Percentiles rank a stretch among this genome's conserved stretches.
These are phyloP conservation scores for Thalia dealbata DNA, from an alignment of 176 grass and related monocot genomes.

Conservation along the genomic window DNA sequence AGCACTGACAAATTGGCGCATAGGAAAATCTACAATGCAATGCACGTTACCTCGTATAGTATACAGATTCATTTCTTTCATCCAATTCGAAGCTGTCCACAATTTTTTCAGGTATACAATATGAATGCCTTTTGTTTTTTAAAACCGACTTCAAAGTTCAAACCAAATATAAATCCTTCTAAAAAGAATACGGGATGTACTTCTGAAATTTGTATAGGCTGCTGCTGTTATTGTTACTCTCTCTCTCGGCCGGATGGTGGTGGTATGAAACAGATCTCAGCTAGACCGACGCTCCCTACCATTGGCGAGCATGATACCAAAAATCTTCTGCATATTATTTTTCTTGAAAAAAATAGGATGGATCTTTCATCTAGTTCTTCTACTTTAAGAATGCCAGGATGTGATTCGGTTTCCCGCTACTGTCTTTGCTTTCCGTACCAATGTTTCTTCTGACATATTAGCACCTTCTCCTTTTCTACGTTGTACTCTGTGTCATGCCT, in stretches of 20 bases:
- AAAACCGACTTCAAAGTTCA: not conserved
- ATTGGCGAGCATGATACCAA: not conserved
- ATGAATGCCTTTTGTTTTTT: not conserved
- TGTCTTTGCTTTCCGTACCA: conserved; percentile 50
- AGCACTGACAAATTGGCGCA: not conserved
- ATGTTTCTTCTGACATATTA: conserved; percentile 83
- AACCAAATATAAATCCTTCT: not conserved
- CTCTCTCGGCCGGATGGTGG: too few relatives aligned
- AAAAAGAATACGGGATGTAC: not conserved
- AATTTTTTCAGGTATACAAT: not conserved
- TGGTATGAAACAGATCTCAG: too few relatives aligned
- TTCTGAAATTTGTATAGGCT: not conserved
- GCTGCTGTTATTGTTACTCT: not conserved
- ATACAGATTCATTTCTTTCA: not conserved
- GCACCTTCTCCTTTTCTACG: conserved; percentile 72
- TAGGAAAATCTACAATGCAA: not conserved
- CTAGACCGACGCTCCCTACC: not conserved
- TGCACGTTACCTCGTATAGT: not conserved
- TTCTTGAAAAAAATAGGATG: not conserved
- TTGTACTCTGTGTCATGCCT: conserved; percentile 54
- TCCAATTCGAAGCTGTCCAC: not conserved
- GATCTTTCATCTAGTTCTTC: not conserved
- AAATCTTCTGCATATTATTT: not conserved
- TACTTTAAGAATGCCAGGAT: not conserved
- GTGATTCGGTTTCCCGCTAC: conserved; percentile 2